Percentiles rank a stretch among this genome's conserved stretches.
These are phyloP conservation scores for Plasmopara viticola DNA, from an alignment of 352 stramenopile genomes.

Conservation along the genomic window DNA sequence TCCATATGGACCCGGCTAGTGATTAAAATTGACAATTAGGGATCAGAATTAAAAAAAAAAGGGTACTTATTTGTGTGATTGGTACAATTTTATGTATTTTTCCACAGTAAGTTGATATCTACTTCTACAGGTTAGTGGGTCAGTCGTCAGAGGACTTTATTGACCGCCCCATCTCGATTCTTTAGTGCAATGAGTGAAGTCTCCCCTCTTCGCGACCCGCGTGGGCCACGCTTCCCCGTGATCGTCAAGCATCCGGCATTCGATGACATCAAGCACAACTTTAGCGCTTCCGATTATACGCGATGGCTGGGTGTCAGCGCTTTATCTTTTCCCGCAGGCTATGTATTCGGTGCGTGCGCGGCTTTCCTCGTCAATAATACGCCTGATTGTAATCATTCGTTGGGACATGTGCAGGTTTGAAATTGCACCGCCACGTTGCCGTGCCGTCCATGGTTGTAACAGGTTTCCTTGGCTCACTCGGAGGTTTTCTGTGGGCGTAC, in stretches of 20 bases:
- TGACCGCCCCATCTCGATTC: no score
- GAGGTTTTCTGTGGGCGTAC: constrained; percentile 73
- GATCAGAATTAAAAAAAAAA: no score
- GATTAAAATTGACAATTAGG: no score
- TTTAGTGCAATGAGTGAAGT: constrained; percentile 23
- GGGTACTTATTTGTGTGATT: no score
- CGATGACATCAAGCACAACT: constrained; percentile 65
- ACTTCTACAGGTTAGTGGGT: no score
- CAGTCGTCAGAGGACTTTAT: no score
- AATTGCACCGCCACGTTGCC: constrained; percentile 55
- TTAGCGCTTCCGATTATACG: constrained; percentile 55
- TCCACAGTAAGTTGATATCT: no score
- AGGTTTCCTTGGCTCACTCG: constrained; percentile 63
- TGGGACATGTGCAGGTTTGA: constrained; percentile 28
- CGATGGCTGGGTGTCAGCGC: constrained; percentile 52
- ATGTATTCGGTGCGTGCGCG: constrained; percentile 57
- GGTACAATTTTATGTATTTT: no score
- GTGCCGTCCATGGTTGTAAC: constrained; percentile 73
- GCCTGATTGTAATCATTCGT: constrained; percentile 5
- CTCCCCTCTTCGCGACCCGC: constrained; percentile 20
- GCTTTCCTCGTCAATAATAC: neutral
- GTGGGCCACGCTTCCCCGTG: neutral
- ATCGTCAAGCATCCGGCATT: constrained; percentile 31
- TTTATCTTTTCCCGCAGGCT: constrained; percentile 66
- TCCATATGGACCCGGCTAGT: no score